phyloP scores from a whole-genome alignment of 163 green algal species.

The Chloroidium sp. region DNA sequence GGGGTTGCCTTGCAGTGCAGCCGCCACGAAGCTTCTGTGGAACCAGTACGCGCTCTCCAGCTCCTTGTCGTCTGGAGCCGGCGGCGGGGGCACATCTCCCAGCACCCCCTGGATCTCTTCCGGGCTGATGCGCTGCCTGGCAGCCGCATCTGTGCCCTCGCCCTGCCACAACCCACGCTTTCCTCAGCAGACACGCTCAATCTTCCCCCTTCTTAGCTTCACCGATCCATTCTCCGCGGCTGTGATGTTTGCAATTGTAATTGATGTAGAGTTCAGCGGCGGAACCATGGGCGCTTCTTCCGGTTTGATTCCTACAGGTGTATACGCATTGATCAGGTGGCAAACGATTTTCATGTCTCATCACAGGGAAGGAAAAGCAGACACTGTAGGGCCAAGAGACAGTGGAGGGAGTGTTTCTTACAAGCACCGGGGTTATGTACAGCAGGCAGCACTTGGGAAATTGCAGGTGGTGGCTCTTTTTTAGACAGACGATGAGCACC shows the following conservation, averaged over 20 bases:
- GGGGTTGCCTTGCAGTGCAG: neutral
- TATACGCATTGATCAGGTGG: too few species aligned
- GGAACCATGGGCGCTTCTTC: too few species aligned
- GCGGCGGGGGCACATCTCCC: neutral
- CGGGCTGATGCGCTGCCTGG: conserved; percentile 14
- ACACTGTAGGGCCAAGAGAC: neutral
- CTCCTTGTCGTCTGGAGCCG: conserved; percentile 36
- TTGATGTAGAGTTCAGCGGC: too few species aligned
- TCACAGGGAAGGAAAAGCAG: neutral
- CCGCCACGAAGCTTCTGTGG: conserved; percentile 24
- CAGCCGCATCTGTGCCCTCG: conserved; percentile 20
- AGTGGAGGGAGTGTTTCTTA: neutral
- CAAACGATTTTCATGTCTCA: neutral
- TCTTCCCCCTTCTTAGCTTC: too few species aligned
- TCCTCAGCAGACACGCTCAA: neutral
- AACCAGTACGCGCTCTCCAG: conserved; percentile 75
- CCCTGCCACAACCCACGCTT: neutral
- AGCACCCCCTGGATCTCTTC: conserved; percentile 35
- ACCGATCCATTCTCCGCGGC: too few species aligned
- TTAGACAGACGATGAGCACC: neutral
- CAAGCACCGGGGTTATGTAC: neutral
- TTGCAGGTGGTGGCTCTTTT: neutral
- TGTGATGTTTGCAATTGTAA: too few species aligned
- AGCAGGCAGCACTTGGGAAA: neutral
- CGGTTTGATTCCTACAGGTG: too few species aligned